Conservation (phyloP, 805 yeast genomes). For the Tetrapisispora nanseiensis region DNA sequence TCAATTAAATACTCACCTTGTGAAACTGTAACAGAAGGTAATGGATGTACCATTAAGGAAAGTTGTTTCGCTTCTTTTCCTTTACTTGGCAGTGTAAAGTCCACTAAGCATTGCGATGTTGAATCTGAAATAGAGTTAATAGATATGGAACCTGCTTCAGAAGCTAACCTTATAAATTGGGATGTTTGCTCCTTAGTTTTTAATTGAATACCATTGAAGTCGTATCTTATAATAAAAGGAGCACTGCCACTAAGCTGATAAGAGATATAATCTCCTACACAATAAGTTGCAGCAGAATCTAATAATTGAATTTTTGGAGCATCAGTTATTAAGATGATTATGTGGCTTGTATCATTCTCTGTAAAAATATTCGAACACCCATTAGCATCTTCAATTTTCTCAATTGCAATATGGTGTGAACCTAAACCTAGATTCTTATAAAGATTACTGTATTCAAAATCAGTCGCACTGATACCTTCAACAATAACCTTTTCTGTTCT, state of each 20-base stretch:
- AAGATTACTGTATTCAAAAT: constrained; percentile 34
- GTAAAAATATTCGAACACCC: constrained; percentile 52
- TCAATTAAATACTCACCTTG: constrained; percentile 69
- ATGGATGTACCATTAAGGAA: constrained; percentile 39
- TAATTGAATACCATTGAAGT: constrained; percentile 53
- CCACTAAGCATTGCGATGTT: constrained; percentile 60
- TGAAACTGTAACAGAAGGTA: constrained; percentile 72
- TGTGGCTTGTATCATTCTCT: constrained; percentile 32
- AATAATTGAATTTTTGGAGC: constrained; percentile 55
- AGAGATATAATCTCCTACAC: constrained; percentile 87
- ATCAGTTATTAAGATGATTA: constrained; percentile 57
- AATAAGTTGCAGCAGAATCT: constrained; percentile 42
- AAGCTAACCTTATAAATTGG: constrained; percentile 60
- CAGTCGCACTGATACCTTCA: constrained; percentile 32
- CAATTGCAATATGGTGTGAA: constrained; percentile 50
- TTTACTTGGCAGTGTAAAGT: constrained; percentile 36
- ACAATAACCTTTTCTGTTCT: constrained; percentile 39
- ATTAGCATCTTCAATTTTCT: constrained; percentile 51
- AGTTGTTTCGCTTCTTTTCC: constrained; percentile 27
- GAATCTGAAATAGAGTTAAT: constrained; percentile 67
- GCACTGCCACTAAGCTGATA: constrained; percentile 69
- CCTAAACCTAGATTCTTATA: constrained; percentile 57
- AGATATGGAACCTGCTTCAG: constrained; percentile 67
- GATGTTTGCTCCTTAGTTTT: constrained; percentile 43
- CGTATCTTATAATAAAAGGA: constrained; percentile 69